Evolutionary conservation across 352 stramenopile species (phyloP).

Genomic region (Phytophthora uliginosa): DNA sequence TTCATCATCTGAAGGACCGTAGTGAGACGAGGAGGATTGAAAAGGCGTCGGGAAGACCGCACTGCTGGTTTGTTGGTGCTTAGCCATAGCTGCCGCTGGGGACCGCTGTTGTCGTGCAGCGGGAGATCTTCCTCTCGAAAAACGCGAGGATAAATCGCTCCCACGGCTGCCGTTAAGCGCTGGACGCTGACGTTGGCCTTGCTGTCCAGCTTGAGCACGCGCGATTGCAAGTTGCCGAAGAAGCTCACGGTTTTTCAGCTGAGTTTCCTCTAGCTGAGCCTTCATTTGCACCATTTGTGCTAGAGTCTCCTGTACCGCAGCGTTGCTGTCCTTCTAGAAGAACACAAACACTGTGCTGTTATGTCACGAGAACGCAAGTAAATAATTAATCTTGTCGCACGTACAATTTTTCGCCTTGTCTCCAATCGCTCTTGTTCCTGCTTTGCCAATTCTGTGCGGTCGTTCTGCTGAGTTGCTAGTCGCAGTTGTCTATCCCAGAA

Average conservation of each 20-base stretch:
- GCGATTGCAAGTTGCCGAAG: constrained; percentile 79
- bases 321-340: constrained; percentile 61
- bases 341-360: not conserved
- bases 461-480: constrained; percentile 28
- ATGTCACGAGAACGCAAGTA: not conserved
- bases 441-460: constrained; percentile 16
- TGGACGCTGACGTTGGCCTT: constrained; percentile 21
- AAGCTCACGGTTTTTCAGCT: constrained; percentile 84
- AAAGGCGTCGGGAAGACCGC: constrained; percentile 31
- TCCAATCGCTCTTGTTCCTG: constrained; percentile 52
- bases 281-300: constrained; percentile 71
- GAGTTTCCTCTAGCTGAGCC: constrained; percentile 62
- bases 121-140: constrained; percentile 17
- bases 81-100: not conserved
- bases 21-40: constrained; percentile 29
- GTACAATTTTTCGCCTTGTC: constrained; percentile 50
- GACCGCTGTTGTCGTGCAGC: constrained; percentile 16
- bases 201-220: constrained; percentile 46
- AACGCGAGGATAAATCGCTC: constrained; percentile 16
- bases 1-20: constrained; percentile 48
- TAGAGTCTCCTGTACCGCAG: constrained; percentile 62
- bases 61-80: constrained; percentile 20
- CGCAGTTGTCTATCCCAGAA: constrained; percentile 28
- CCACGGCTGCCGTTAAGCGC: constrained; percentile 15
- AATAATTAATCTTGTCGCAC: not conserved